A percentile compares a stretch with the other conserved stretches of the same genome.
phyloP scores from a whole-genome alignment of 2,329 filamentous ascomycete species.

The Aureobasidium mangrovei region DNA sequence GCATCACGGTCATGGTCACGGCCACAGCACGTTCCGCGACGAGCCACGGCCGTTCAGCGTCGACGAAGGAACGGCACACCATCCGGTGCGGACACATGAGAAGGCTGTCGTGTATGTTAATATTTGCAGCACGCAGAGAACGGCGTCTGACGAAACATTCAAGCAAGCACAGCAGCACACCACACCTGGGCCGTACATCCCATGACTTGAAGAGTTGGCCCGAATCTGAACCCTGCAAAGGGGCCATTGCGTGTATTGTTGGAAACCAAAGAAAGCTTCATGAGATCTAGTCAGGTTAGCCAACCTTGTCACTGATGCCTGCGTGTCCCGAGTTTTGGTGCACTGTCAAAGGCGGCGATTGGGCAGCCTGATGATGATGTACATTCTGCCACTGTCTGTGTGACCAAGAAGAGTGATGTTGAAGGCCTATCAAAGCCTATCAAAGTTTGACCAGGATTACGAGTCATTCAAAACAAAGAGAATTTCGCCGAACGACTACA shows the following conservation, averaged over 20 bases:
- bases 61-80: neutral
- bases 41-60: neutral
- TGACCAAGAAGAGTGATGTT: neutral
- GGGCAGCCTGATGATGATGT: conserved; percentile 5
- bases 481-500: neutral
- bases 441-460: conserved; percentile 2
- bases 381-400: neutral
- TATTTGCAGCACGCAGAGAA: neutral
- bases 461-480: conserved; percentile 6
- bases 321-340: too few species aligned
- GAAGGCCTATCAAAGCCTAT: neutral
- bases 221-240: too few species aligned
- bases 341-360: neutral
- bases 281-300: too few species aligned
- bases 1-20: neutral
- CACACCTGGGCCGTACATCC: too few species aligned
- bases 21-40: neutral
- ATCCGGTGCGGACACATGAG: neutral
- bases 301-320: too few species aligned
- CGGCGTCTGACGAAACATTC: conserved; percentile 1
- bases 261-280: too few species aligned
- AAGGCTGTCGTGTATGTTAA: neutral
- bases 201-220: too few species aligned
- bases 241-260: too few species aligned
- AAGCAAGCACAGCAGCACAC: neutral